Conservation (phyloP, 257 asterid species). For the Schizonepeta tenuifolia region DNA sequence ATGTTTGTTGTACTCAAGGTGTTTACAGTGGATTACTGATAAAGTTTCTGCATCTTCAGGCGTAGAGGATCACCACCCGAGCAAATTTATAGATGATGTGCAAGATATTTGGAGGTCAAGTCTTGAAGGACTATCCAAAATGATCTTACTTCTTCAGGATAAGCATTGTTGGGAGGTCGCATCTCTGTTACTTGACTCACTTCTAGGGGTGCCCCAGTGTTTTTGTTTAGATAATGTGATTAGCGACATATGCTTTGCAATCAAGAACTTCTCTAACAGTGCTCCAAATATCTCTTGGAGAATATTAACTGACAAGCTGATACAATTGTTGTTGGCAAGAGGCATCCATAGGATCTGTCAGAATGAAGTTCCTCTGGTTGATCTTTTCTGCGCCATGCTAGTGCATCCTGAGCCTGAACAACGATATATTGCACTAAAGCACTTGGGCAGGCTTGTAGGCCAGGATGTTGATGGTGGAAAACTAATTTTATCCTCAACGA, state of each 20-base stretch:
- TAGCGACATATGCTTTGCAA: conserved; percentile 56
- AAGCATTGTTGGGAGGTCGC: conserved; percentile 88
- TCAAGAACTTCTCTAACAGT: conserved; percentile 60
- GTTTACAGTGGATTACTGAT: conserved; percentile 51
- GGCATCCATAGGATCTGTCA: conserved; percentile 56
- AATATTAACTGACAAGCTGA: conserved; percentile 70
- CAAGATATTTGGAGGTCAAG: conserved; percentile 57
- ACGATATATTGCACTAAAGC: conserved; percentile 82
- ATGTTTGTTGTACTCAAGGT: conserved; percentile 71
- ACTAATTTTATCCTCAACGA: conserved; percentile 42
- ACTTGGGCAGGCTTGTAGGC: conserved; percentile 74
- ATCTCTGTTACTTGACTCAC: conserved; percentile 67
- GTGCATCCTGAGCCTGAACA: conserved; percentile 97
- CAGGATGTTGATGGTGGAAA: conserved; percentile 58
- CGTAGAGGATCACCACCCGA: conserved; percentile 41
- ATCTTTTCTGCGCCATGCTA: conserved; percentile 70
- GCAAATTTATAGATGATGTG: conserved; percentile 39
- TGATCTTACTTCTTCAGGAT: conserved; percentile 64
- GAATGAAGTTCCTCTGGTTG: conserved; percentile 62
- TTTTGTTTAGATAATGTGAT: conserved; percentile 59
- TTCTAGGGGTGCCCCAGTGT: conserved; percentile 64
- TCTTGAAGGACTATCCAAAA: conserved; percentile 66
- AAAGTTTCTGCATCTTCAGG: conserved; percentile 38
- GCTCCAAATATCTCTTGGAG: conserved; percentile 89
- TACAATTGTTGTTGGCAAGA: conserved; percentile 63